A percentile compares a stretch with the other conserved stretches of the same genome.
Conservation (phyloP, 176 grass and related monocot species). For the Aegilops speltoides region DNA sequence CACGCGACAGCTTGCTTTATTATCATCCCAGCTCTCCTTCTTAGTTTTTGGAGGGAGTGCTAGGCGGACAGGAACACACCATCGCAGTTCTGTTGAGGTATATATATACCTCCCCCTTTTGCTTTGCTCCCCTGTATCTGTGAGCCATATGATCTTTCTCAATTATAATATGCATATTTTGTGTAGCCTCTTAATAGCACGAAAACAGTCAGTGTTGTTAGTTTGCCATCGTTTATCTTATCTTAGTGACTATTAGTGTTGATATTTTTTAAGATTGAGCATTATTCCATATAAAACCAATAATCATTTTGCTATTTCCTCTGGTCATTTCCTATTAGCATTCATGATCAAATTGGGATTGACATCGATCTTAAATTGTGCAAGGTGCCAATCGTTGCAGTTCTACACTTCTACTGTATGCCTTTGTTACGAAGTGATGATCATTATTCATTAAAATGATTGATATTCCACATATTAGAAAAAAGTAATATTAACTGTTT, state of each 20-base stretch:
- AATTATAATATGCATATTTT: background rate
- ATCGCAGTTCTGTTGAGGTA: slow-evolving; percentile 9
- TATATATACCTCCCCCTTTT: no score
- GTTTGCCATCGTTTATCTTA: background rate
- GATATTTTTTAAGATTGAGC: background rate
- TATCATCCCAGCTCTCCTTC: background rate
- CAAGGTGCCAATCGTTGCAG: background rate
- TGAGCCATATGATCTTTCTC: background rate
- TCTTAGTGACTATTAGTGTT: background rate
- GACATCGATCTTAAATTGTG: background rate
- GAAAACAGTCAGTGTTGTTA: background rate
- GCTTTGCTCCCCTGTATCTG: background rate
- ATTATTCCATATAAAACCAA: background rate
- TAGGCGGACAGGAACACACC: background rate
- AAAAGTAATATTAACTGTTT: background rate
- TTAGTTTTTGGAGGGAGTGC: background rate
- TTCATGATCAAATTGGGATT: background rate
- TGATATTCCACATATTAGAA: background rate
- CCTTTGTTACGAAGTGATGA: background rate
- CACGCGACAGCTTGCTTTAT: background rate
- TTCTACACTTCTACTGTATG: background rate
- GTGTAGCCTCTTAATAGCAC: background rate
- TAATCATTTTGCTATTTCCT: background rate
- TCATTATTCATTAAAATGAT: background rate
- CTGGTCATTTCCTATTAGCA: background rate